phyloP scores from a whole-genome alignment of 352 stramenopile genomes.

The Phytophthora multivora region DNA sequence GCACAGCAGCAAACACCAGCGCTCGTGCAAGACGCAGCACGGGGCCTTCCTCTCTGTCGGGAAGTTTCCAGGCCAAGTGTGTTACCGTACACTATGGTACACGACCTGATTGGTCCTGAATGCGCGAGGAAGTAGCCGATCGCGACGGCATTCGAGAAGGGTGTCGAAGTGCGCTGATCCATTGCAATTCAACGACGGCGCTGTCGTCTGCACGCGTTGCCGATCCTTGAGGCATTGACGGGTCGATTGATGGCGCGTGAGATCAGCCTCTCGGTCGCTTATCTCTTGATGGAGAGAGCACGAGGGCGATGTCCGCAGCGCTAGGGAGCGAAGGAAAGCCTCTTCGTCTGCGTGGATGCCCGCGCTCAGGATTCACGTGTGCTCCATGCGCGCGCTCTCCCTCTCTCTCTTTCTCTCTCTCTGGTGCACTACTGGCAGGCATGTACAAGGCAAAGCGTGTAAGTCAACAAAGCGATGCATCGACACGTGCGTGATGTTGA shows the following conservation, averaged over 20 bases:
- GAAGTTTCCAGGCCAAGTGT: no score
- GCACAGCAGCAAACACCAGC: background rate
- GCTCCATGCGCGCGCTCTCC: no score
- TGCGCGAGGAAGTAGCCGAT: conserved; percentile 3
- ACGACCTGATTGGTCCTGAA: conserved; percentile 1
- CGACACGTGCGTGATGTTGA: background rate
- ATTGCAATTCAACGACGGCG: conserved; percentile 23
- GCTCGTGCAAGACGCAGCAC: background rate
- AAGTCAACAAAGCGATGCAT: conserved; percentile 7
- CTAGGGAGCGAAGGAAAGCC: background rate
- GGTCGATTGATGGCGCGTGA: conserved; percentile 16
- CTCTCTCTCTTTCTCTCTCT: no score
- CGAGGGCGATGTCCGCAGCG: background rate
- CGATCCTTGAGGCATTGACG: conserved; percentile 26
- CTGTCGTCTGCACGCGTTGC: conserved; percentile 7
- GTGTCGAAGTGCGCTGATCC: conserved; percentile 23
- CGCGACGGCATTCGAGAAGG: conserved; percentile 15
- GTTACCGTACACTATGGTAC: no score
- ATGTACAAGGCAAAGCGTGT: background rate
- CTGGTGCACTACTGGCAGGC: background rate
- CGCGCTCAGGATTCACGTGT: background rate
- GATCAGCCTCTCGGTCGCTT: background rate
- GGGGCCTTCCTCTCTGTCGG: background rate
- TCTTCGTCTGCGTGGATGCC: background rate
- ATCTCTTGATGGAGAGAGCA: conserved; percentile 1